phyloP scores from a whole-genome alignment of 148 eudicot genomes.

The Euryodendron excelsum region DNA sequence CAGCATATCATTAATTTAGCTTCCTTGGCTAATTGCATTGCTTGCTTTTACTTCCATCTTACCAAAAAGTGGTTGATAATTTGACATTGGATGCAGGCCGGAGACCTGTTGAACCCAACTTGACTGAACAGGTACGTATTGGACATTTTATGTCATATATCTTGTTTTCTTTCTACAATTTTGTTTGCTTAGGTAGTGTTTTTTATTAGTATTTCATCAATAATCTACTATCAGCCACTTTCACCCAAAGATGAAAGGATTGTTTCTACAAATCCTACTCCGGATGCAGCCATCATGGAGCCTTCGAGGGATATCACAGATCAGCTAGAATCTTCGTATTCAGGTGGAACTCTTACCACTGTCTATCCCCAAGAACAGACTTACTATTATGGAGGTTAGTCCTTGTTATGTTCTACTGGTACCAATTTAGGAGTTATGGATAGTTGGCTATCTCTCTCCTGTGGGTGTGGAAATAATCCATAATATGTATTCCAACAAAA shows the following conservation, averaged over 20 bases:
- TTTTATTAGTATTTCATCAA: slow-evolving; percentile 23
- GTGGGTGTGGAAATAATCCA: background rate
- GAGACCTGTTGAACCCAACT: slow-evolving; percentile 35
- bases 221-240: slow-evolving; percentile 51
- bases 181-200: slow-evolving; percentile 18
- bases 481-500: background rate
- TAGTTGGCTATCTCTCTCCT: background rate
- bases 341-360: slow-evolving; percentile 45
- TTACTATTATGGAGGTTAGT: slow-evolving; percentile 83
- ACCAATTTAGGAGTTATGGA: background rate
- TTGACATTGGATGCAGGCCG: slow-evolving; percentile 32
- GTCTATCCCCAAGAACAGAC: slow-evolving; percentile 62
- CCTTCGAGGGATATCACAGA: slow-evolving; percentile 52
- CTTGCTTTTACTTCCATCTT: slow-evolving; percentile 7
- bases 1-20: background rate
- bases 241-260: slow-evolving; percentile 80
- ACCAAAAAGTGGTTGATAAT: background rate
- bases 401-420: background rate
- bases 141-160: background rate
- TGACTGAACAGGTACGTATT: slow-evolving; percentile 42
- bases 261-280: slow-evolving; percentile 67
- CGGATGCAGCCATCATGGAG: slow-evolving; percentile 62
- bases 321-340: slow-evolving; percentile 48
- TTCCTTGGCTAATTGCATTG: background rate
- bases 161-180: background rate